Conservation (phyloP, 2,329 filamentous ascomycete genomes). For the Diplodia mutila region DNA sequence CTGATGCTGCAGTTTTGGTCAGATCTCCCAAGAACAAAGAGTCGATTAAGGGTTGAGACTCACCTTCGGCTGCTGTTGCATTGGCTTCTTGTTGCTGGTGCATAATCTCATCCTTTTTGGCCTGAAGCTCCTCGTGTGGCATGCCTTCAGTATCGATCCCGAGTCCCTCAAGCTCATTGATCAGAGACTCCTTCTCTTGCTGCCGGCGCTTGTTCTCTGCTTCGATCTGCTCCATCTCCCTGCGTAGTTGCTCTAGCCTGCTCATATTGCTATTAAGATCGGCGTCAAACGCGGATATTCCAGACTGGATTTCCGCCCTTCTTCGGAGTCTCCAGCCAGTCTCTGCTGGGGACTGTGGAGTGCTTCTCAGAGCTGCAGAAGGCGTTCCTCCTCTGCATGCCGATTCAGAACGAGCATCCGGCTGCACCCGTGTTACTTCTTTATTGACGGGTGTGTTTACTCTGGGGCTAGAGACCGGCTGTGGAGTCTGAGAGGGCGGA, state of each 20-base stretch:
- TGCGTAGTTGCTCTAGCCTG: conserved; percentile 46
- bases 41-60: neutral
- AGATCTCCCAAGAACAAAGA: conserved; percentile 4
- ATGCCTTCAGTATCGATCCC: conserved; percentile 54
- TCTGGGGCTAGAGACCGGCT: neutral
- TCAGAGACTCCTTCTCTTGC: conserved; percentile 48
- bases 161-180: conserved; percentile 54
- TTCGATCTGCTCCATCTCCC: conserved; percentile 51
- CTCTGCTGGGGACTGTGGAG: conserved; percentile 13
- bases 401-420: neutral
- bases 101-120: conserved; percentile 45
- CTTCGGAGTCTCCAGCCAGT: conserved; percentile 45
- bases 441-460: neutral
- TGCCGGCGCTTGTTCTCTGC: conserved; percentile 45
- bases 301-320: conserved; percentile 54
- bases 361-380: neutral
- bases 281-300: conserved; percentile 51
- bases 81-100: conserved; percentile 30
- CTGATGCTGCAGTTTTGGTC: neutral
- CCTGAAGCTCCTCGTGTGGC: conserved; percentile 50
- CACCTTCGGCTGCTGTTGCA: neutral
- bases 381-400: neutral
- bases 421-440: neutral
- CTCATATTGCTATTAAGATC: conserved; percentile 47
- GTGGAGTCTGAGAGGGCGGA: neutral